Evolutionary conservation across 805 yeast species (phyloP), one percentile per base, ranked within the genome.

Genomic region (Clavispora vitiphila): DNA sequence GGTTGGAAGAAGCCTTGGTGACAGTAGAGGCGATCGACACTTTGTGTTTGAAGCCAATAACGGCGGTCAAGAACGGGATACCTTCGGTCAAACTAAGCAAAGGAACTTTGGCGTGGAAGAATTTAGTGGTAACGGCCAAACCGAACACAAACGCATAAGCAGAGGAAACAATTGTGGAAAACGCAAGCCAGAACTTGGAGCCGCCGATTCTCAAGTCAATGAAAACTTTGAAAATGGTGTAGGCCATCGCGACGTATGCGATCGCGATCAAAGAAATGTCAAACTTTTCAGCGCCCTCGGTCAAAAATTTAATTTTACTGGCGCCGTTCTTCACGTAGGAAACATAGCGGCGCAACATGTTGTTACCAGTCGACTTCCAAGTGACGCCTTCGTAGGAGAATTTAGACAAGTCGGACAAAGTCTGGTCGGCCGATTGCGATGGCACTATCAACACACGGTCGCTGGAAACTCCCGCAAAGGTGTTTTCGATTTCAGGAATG

Each of bases 11-110:
- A 21, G 74, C 67, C 30, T 65, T 61, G 53, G 77, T 56, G 19
- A 83, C 81, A 35, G 77, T 75, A 16, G 75, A 66, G 1, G 96
- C 83, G 48, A 89, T 73, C 10, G 78, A 71, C 15, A 87, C 77
- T 56, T 90, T 88, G 60, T 86, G 85, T 59, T 87, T 89, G 65
- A 91, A 91, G 2, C 98, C 99, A 57, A 91, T 79, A 4, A 88
- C 82, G 16, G 95, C 88, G 18, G 91, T 95, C 56, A 91, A 75
- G 63, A 91, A 91, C 18, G 99, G 99, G 35, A 91, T 66, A 25
- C 97, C 97, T 66, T 91, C 97, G 43, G 89, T 78, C 50, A 91
- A 71, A 41, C 86, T 79, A 41, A 86, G 68, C 41, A 87, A 69
- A 8, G 95, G 80, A 24, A 91, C 81, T 38, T 75, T 76, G 35